These are phyloP conservation scores for Fusarium abutilonis DNA, from an alignment of 2,329 filamentous ascomycete species.

Conservation along the genomic window DNA sequence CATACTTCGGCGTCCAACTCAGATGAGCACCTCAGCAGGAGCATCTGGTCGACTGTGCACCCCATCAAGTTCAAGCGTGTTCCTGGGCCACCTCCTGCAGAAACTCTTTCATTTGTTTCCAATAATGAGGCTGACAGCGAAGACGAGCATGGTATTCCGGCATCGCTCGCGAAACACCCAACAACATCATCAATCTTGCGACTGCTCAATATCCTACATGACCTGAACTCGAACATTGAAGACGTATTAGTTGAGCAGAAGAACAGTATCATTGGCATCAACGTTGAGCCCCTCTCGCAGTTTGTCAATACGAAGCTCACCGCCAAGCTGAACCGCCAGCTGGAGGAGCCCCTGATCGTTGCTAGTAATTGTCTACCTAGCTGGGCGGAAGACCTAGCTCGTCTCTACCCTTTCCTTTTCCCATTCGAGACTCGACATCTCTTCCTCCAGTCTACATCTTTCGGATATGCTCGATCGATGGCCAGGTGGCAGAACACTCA, in stretches of 20 bases:
- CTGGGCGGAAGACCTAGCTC: constrained; percentile 95
- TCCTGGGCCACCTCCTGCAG: constrained; percentile 80
- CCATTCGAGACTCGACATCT: constrained; percentile 97
- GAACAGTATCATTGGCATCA: constrained; percentile 74
- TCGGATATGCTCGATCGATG: constrained; percentile 98
- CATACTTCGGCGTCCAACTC: constrained; percentile 66
- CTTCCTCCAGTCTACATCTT: constrained; percentile 97
- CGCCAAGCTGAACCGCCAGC: constrained; percentile 94
- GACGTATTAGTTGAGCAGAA: constrained; percentile 82
- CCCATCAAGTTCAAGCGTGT: constrained; percentile 92
- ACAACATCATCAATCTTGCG: constrained; percentile 88
- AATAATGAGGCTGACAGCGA: constrained; percentile 61
- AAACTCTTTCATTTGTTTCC: constrained; percentile 69
- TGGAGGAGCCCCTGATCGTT: constrained; percentile 96
- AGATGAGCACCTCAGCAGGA: constrained; percentile 75
- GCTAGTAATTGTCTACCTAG: constrained; percentile 94
- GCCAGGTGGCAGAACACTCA: constrained; percentile 95
- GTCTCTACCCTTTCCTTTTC: constrained; percentile 95
- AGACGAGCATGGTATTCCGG: constrained; percentile 71
- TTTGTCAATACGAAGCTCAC: constrained; percentile 99
- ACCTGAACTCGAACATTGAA: constrained; percentile 91
- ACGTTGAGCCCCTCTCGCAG: constrained; percentile 85
- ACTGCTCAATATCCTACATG: constrained; percentile 88
- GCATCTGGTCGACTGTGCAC: constrained; percentile 90
- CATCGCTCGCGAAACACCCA: constrained; percentile 83